A percentile compares a stretch with the other conserved stretches of the same genome.
Conservation (phyloP, 306 rosid species). For the Inga oerstediana region DNA sequence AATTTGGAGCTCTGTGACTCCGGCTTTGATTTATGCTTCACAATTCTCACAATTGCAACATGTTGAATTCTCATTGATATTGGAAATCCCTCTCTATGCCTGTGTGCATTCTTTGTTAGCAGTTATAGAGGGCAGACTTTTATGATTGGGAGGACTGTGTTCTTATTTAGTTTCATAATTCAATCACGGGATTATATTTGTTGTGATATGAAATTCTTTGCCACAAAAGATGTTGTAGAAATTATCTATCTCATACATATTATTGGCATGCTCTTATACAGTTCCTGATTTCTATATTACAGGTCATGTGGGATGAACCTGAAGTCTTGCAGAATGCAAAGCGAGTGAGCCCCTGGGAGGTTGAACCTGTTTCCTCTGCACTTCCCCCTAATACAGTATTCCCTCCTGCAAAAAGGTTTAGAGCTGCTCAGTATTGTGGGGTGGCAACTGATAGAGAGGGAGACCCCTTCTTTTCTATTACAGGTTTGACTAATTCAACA, state of each 20-base stretch:
- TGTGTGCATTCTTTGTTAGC: neutral
- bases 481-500: neutral
- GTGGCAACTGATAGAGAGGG: neutral
- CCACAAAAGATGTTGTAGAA: slow-evolving; percentile 4
- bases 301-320: slow-evolving; percentile 75
- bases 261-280: neutral
- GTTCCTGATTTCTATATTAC: slow-evolving; percentile 26
- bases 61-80: neutral
- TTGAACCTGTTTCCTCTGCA: slow-evolving; percentile 43
- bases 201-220: neutral
- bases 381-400: slow-evolving; percentile 37
- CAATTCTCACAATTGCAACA: neutral
- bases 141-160: neutral
- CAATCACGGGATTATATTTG: neutral
- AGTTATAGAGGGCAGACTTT: neutral
- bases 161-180: neutral
- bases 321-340: slow-evolving; percentile 52
- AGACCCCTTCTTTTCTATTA: neutral
- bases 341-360: slow-evolving; percentile 74
- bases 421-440: slow-evolving; percentile 3
- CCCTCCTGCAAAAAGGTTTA: slow-evolving; percentile 29
- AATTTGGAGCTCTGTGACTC: neutral
- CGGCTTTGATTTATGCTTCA: neutral
- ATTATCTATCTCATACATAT: neutral
- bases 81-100: neutral